phyloP scores from a whole-genome alignment of 78 protist genomes.

The Polysphondylium violaceum region DNA sequence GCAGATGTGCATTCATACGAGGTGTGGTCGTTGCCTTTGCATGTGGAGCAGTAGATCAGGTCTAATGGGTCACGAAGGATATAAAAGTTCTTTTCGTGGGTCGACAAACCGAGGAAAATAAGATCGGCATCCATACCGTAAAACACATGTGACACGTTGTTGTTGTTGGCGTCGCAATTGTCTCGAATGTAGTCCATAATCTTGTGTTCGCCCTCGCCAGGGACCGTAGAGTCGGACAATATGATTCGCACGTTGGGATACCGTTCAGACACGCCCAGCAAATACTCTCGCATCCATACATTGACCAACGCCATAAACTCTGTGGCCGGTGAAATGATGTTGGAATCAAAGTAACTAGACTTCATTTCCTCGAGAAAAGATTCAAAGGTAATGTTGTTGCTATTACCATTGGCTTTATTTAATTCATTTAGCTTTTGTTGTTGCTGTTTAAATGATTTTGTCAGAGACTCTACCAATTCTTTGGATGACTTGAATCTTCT shows the following conservation, averaged over 20 bases:
- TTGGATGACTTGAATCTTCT: slow-evolving; percentile 92
- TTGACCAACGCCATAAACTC: slow-evolving; percentile 90
- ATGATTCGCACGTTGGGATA: background rate
- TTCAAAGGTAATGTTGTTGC: background rate
- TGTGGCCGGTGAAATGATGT: slow-evolving; percentile 98
- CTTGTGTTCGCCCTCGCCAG: slow-evolving; percentile 97
- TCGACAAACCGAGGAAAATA: slow-evolving; percentile 96
- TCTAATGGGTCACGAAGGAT: slow-evolving; percentile 89
- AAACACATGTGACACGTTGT: slow-evolving; percentile 84
- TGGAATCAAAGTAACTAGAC: slow-evolving; percentile 82
- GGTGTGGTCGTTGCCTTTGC: slow-evolving; percentile 22
- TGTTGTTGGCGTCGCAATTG: slow-evolving; percentile 58
- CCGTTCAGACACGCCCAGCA: background rate
- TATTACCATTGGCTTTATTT: background rate
- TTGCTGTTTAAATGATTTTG: background rate
- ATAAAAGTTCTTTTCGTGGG: slow-evolving; percentile 95
- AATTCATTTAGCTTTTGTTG: background rate
- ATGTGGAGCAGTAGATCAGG: slow-evolving; percentile 1
- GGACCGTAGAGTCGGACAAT: slow-evolving; percentile 64
- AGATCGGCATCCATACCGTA: slow-evolving; percentile 99
- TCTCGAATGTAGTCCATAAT: slow-evolving; percentile 95
- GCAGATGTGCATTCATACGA: slow-evolving; percentile 64
- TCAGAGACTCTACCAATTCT: slow-evolving; percentile 68
- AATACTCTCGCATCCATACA: slow-evolving; percentile 27
- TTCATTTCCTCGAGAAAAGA: background rate